A percentile compares a stretch with the other conserved stretches of the same genome.
Conservation (phyloP, 495 filamentous ascomycete species). For the Parathielavia appendiculata region DNA sequence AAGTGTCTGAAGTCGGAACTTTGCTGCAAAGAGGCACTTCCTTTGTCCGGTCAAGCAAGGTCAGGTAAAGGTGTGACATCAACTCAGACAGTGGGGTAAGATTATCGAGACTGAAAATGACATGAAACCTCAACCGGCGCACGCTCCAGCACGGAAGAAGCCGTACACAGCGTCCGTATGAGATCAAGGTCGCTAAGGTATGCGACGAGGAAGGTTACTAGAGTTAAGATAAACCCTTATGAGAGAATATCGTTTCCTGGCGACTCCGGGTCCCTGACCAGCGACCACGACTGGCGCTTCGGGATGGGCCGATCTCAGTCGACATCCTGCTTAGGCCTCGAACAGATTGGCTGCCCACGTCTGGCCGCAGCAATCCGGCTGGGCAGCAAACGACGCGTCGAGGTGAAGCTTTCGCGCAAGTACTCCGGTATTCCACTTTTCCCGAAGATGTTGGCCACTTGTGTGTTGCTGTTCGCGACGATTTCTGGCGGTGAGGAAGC, state of each 20-base stretch:
- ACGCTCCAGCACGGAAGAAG: background rate
- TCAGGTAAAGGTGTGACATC: too few relatives aligned
- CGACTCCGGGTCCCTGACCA: too few relatives aligned
- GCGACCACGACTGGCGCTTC: too few relatives aligned
- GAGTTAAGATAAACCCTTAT: too few relatives aligned
- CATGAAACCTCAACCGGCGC: too few relatives aligned
- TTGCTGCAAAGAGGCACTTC: background rate
- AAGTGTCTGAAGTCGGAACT: background rate
- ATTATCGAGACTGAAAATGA: too few relatives aligned
- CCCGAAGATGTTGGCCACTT: conserved; percentile 1
- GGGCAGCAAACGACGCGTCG: conserved; percentile 9
- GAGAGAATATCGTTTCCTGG: too few relatives aligned
- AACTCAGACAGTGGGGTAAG: too few relatives aligned
- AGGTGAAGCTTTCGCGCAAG: conserved; percentile 8
- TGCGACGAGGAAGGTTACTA: too few relatives aligned
- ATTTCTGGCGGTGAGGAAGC: conserved; percentile 25
- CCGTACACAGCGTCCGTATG: background rate
- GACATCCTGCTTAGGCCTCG: background rate
- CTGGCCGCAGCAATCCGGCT: background rate
- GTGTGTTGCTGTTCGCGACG: background rate
- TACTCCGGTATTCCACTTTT: conserved; percentile 12
- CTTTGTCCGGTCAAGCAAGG: background rate
- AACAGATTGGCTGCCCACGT: background rate
- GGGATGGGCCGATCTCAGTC: too few relatives aligned
- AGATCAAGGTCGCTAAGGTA: background rate